phyloP scores from a whole-genome alignment of 2,329 filamentous ascomycete species.

The Grosmannia huntii region DNA sequence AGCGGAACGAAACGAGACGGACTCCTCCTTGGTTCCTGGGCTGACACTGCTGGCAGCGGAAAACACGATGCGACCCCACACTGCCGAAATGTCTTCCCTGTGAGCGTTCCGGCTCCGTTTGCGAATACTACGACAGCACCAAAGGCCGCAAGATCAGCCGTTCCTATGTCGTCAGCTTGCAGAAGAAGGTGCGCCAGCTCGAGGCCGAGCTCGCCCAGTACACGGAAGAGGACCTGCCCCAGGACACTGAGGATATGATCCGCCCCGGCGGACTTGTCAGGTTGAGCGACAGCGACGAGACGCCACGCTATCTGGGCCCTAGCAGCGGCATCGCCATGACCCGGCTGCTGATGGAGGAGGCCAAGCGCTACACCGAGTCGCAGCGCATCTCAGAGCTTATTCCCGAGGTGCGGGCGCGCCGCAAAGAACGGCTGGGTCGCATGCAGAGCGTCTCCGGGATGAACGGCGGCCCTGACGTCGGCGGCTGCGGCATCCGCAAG shows the following conservation, averaged over 20 bases:
- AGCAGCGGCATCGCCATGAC: conserved; percentile 95
- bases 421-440: conserved; percentile 40
- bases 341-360: conserved; percentile 87
- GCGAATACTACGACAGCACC: conserved; percentile 89
- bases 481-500: conserved; percentile 44
- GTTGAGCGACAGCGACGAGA: conserved; percentile 74
- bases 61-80: conserved; percentile 89
- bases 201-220: conserved; percentile 70
- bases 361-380: conserved; percentile 83
- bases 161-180: conserved; percentile 83
- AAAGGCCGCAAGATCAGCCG: conserved; percentile 79
- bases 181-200: conserved; percentile 71
- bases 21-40: conserved; percentile 11
- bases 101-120: conserved; percentile 78
- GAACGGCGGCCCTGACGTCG: conserved; percentile 32
- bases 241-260: conserved; percentile 71
- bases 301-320: conserved; percentile 75
- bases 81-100: conserved; percentile 86
- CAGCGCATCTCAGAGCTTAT: conserved; percentile 88
- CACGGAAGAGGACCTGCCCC: conserved; percentile 63
- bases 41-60: conserved; percentile 50
- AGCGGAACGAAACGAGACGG: too few species aligned
- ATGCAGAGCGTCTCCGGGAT: conserved; percentile 50
- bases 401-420: conserved; percentile 54
- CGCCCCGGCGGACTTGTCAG: conserved; percentile 76